Evolutionary conservation across 208 protist genomes (phyloP), one percentile per base, ranked within the genome.

Genomic region (Wallacemonas rigidus): DNA sequence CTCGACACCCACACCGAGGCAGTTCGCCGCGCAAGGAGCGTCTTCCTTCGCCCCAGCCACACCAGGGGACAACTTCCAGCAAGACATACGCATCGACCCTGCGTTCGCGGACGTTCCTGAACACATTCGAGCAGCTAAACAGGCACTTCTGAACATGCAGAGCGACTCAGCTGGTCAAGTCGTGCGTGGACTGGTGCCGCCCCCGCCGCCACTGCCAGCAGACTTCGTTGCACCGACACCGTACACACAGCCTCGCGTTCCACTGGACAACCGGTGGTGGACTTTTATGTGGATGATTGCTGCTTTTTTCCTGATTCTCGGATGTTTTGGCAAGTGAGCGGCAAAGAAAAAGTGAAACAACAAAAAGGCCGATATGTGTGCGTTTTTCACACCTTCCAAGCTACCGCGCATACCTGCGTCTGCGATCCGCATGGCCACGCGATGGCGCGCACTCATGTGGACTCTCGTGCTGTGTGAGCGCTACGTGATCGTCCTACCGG

Each of bases 121-220:
- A 56, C 81, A 86, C 69, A 45, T 84, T 36, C 64, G 75, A 2
- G 81, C 85, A 9, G 85, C 85, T 3, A 71, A 80, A 50, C 83
- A 90, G 64, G 67, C 77, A n/a, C 76, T 90, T 48, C 45, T 83
- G 76, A 71, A 50, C 8, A 72, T 83, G 67, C 84, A 92, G 61
- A 82, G 78, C 71, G 87, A 92, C 75, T 79, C 77, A 35, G 88
- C 69, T 71, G 87, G 87, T 3, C 77, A 89, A 44, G 64, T 75
- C 3, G 74, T 81, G 47, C 78, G 87, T 14, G 82, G 81, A 4
- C 54, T 92, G 36, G 82, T 92, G 8, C 75, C 85, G 17, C 87
- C 87, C 56, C 87, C 87, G 11, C 87, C 87, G 9, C 85, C 80
- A 11, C 64, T 76, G 36, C 71, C 76, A 2, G 45, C 45, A 14